Evolutionary conservation across 352 stramenopile species (phyloP).

Genomic region (Phytopythium kandeliae): DNA sequence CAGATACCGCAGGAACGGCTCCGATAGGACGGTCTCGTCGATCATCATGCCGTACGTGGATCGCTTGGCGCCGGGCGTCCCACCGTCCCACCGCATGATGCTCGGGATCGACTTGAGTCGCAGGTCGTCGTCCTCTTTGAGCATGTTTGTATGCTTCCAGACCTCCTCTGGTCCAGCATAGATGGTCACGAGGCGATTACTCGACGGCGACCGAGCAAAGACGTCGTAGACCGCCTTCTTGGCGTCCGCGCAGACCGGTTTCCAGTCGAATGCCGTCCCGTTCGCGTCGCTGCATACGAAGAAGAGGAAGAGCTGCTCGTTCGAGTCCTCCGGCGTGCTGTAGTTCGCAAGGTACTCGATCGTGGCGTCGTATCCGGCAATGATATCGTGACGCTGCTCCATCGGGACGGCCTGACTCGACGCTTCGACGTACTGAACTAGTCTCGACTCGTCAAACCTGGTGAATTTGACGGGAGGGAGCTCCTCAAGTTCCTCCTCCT

Average conservation of each 20-base stretch:
- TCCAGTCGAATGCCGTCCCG: slow-evolving; percentile 42
- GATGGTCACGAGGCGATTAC: slow-evolving; percentile 56
- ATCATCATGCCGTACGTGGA: slow-evolving; percentile 54
- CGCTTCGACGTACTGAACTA: slow-evolving; percentile 11
- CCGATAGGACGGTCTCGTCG: slow-evolving; percentile 38
- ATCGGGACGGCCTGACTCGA: slow-evolving; percentile 17
- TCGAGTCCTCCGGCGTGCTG: slow-evolving; percentile 9
- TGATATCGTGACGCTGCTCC: slow-evolving; percentile 32
- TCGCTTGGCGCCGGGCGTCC: slow-evolving; percentile 19
- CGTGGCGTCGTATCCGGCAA: slow-evolving; percentile 44
- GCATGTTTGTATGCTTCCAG: slow-evolving; percentile 49
- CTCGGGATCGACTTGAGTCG: slow-evolving; percentile 54
- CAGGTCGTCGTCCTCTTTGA: slow-evolving; percentile 51
- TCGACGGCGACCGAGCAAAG: slow-evolving; percentile 45
- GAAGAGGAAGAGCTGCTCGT: slow-evolving; percentile 56
- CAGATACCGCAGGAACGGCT: slow-evolving; percentile 53
- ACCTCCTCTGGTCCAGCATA: slow-evolving; percentile 40
- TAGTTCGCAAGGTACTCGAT: slow-evolving; percentile 46
- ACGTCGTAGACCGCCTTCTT: slow-evolving; percentile 42
- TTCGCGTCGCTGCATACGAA: slow-evolving; percentile 59
- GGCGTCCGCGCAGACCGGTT: slow-evolving; percentile 31
- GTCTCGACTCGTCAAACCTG: slow-evolving; percentile 21
- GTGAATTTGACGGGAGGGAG: background rate
- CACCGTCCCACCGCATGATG: slow-evolving; percentile 57
- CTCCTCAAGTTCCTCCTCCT: slow-evolving; percentile 1